Base-by-base conservation (phyloP, 2,329 filamentous ascomycete genomes). In the Pyrenophora teres region DNA sequence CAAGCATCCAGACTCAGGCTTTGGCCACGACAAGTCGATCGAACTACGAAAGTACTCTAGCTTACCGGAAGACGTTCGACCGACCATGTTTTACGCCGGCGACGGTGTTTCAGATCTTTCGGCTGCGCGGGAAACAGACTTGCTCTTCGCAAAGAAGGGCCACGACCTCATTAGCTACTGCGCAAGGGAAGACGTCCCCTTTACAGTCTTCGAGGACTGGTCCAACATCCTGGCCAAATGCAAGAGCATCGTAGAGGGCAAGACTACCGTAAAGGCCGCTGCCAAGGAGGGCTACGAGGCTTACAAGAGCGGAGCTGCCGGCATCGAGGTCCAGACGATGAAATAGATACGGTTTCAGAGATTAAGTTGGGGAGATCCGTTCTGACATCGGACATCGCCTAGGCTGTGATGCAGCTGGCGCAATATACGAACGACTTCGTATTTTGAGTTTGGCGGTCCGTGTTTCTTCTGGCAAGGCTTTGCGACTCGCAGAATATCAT, bases 11-110 rank as follows among this genome's bases (percentile, higher is more conserved):
- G 90, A 93, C 55, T 91, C 88, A 69, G 82, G 87, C 52, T 95
- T 95, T 67, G 94, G 94, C n/a, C 94, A 99, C 72, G 93, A 99
- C 81, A 99, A 99, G 83, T 92, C 88, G 21, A 80, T 93, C 46
- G 90, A 94, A 71, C 91, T 99, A 67, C 86, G 90, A 60, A 91
- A 91, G 44, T 97, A 97, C 76, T 87, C 88, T 2, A 80, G 85
- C 21, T 80, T 96, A 37, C 86, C 90, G 0, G 80, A 80, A 12
- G 73, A 79, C 27, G 76, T 88, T 67, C 83, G 92, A 36, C 94
- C 94, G 2, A 87, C 85, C 33, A 84, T 97, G 77, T 91, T 97
- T 74, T 99, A 99, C 68, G 93, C 94, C 27, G 94, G 94, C 4
- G 59, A 62, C 33, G 59, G 59, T n/a, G 59, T 62, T 7, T 60